These are phyloP conservation scores for Fusarium nisikadoi DNA, from an alignment of 2,329 filamentous ascomycete species.

Conservation along the genomic window DNA sequence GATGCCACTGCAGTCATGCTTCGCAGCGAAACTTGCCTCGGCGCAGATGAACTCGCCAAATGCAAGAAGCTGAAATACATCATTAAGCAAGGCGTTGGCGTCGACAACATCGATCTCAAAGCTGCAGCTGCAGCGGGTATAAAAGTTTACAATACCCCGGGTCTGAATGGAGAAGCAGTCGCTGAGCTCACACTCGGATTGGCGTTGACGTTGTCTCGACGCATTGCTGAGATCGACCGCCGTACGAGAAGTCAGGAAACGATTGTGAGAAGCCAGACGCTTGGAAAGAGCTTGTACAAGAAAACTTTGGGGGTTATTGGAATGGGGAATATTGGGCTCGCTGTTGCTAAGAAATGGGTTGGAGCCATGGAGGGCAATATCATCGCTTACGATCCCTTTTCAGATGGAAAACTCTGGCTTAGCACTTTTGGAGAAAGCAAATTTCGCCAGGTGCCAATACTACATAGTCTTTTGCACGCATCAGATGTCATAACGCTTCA, in stretches of 20 bases:
- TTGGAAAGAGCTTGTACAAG: neutral
- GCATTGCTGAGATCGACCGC: neutral
- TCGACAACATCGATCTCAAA: neutral
- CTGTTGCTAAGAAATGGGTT: slow-evolving; percentile 2
- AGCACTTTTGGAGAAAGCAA: rapidly evolving
- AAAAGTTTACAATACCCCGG: neutral
- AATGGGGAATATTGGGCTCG: neutral
- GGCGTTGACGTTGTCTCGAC: neutral
- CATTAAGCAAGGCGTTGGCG: neutral
- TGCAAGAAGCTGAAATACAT: neutral
- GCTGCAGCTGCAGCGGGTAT: neutral
- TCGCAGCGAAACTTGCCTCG: neutral
- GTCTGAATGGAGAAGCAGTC: neutral
- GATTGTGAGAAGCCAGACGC: neutral
- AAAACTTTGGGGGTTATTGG: neutral
- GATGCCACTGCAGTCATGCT: neutral
- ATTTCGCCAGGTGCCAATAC: neutral
- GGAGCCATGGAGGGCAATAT: neutral
- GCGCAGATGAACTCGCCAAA: rapidly evolving
- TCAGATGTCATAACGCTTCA: neutral
- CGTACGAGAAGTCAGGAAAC: neutral
- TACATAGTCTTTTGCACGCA: neutral
- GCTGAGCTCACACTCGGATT: neutral
- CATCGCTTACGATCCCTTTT: neutral
- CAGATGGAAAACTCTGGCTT: neutral